A percentile compares a stretch with the other conserved stretches of the same genome.
Evolutionary conservation across 345 rosid species (phyloP).

Genomic region (Salix arbutifolia): DNA sequence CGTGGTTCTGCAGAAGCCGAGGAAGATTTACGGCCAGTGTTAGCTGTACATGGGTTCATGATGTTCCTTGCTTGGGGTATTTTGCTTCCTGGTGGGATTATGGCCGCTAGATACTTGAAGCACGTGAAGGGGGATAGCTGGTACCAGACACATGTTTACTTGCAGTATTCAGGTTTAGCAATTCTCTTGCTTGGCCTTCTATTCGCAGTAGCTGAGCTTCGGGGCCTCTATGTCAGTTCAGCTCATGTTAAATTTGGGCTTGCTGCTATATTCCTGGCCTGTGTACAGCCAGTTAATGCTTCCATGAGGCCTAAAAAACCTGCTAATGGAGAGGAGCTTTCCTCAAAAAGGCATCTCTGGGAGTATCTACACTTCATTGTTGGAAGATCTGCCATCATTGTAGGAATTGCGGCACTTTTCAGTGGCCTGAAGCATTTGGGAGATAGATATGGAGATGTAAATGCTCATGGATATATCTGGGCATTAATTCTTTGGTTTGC

Average conservation of each 20-base stretch:
- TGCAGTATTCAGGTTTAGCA: conserved; percentile 85
- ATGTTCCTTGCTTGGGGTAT: conserved; percentile 99
- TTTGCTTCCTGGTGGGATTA: conserved; percentile 82
- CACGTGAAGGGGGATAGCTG: conserved; percentile 94
- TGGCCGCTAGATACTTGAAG: conserved; percentile 85
- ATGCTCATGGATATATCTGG: conserved; percentile 66
- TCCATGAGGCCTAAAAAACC: conserved; percentile 73
- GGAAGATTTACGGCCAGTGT: conserved; percentile 83
- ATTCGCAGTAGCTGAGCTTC: conserved; percentile 89
- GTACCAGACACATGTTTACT: conserved; percentile 84
- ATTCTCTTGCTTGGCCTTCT: conserved; percentile 79
- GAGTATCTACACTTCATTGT: conserved; percentile 70
- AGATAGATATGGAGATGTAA: conserved; percentile 73
- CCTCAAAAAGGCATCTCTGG: conserved; percentile 63
- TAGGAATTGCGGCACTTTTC: conserved; percentile 63
- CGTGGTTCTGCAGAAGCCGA: conserved; percentile 91
- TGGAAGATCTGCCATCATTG: conserved; percentile 60
- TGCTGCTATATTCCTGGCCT: conserved; percentile 65
- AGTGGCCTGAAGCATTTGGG: conserved; percentile 71
- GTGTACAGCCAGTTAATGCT: conserved; percentile 79
- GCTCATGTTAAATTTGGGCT: conserved; percentile 81
- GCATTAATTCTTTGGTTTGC: conserved; percentile 66
- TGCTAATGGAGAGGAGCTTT: conserved; percentile 45
- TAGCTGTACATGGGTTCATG: conserved; percentile 98
- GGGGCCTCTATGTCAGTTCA: conserved; percentile 60